A percentile compares a stretch with the other conserved stretches of the same genome.
phyloP scores from a whole-genome alignment of 2,329 filamentous ascomycete genomes.

The Pestalotiopsis fici region DNA sequence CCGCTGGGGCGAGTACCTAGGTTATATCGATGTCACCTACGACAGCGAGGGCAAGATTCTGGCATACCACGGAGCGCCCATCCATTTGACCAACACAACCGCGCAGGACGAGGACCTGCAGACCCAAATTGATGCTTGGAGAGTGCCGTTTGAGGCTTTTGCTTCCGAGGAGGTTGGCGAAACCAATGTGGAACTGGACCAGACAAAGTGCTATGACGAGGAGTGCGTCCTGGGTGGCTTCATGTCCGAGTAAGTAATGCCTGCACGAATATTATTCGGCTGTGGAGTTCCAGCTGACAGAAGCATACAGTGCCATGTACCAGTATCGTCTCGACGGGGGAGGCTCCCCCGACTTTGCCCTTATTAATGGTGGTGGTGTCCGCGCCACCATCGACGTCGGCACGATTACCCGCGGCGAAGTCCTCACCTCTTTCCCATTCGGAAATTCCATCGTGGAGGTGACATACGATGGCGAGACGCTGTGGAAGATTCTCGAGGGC shows the following conservation, averaged over 20 bases:
- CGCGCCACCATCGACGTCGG: conserved; percentile 64
- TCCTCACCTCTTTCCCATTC: conserved; percentile 67
- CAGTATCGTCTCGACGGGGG: conserved; percentile 56
- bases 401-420: conserved; percentile 62
- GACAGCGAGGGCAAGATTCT: conserved; percentile 61
- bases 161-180: conserved; percentile 57
- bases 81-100: conserved; percentile 64
- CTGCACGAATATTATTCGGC: background rate
- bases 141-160: conserved; percentile 61
- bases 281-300: conserved; percentile 6
- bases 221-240: conserved; percentile 62
- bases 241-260: conserved; percentile 46
- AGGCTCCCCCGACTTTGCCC: conserved; percentile 51
- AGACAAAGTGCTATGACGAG: conserved; percentile 55
- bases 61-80: conserved; percentile 63
- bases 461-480: conserved; percentile 48
- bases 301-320: conserved; percentile 53
- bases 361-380: conserved; percentile 66
- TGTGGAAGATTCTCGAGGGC: conserved; percentile 62
- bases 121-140: conserved; percentile 59
- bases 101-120: conserved; percentile 58
- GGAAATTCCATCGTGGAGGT: conserved; percentile 65
- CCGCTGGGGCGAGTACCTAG: conserved; percentile 69
- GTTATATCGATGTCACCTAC: conserved; percentile 68
- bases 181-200: conserved; percentile 57